Evolutionary conservation across 116 monocot genomes (phyloP).

Genomic region (Papilionanthe hybrid): DNA sequence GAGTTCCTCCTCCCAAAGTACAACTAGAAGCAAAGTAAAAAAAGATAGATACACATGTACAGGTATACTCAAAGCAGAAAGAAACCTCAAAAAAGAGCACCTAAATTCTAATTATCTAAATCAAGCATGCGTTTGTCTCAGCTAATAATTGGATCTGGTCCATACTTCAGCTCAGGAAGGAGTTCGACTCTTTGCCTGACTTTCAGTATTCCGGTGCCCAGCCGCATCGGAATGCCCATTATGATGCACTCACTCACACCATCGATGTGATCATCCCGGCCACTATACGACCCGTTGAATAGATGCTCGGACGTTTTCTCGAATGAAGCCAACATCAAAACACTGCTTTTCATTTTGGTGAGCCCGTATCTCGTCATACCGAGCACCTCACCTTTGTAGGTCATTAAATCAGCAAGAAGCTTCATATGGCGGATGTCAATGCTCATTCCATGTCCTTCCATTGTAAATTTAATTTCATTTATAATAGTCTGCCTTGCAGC

Average conservation of each 20-base stretch:
- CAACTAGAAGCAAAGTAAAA: too few relatives aligned
- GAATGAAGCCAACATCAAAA: conserved; percentile 95
- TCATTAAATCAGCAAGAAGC: conserved; percentile 97
- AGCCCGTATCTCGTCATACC: conserved; percentile 91
- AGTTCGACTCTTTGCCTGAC: conserved; percentile 53
- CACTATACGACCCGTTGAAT: conserved; percentile 82
- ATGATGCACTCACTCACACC: too few relatives aligned
- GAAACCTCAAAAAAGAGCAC: too few relatives aligned
- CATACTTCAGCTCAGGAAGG: conserved; percentile 10
- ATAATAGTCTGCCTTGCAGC: conserved; percentile 91
- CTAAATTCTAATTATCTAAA: too few relatives aligned
- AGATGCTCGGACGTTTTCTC: conserved; percentile 96
- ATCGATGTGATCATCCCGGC: too few relatives aligned
- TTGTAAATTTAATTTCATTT: conserved; percentile 72
- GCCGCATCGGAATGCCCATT: too few relatives aligned
- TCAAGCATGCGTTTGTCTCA: neutral
- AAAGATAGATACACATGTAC: too few relatives aligned
- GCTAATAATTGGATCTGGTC: conserved; percentile 6
- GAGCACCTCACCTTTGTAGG: conserved; percentile 87
- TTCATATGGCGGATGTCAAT: conserved; percentile 96
- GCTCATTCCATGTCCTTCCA: conserved; percentile 74
- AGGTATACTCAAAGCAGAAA: too few relatives aligned
- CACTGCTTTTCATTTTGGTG: conserved; percentile 94
- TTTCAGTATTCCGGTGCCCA: too few relatives aligned
- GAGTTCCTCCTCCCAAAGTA: too few relatives aligned